These are phyloP conservation scores for Phytophthora ohioensis DNA, from an alignment of 352 stramenopile species.

Conservation along the genomic window DNA sequence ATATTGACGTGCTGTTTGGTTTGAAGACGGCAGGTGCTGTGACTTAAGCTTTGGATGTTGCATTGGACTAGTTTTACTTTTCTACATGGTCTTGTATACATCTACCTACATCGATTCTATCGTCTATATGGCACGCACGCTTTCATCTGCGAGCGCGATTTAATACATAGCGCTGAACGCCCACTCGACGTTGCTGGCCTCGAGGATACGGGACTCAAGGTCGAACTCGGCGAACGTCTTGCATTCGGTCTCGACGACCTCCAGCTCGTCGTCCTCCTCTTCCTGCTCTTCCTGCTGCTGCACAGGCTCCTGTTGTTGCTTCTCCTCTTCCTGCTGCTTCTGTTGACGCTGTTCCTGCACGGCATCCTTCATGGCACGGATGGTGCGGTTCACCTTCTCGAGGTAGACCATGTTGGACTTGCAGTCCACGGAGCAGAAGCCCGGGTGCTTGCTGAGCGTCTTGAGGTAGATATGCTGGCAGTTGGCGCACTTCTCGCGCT, in stretches of 20 bases:
- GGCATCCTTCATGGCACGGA: conserved; percentile 77
- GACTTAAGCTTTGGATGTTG: conserved; percentile 18
- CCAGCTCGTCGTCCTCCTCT: conserved; percentile 19
- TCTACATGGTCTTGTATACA: conserved; percentile 43
- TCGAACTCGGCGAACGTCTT: conserved; percentile 85
- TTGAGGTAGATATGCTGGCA: conserved; percentile 90
- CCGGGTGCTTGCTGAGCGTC: conserved; percentile 74
- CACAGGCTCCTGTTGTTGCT: conserved; percentile 20
- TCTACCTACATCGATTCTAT: conserved; percentile 37
- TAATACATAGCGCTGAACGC: conserved; percentile 85
- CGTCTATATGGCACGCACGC: conserved; percentile 17
- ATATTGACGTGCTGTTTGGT: conserved; percentile 2
- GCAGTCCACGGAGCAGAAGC: conserved; percentile 90
- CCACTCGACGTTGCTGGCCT: conserved; percentile 74
- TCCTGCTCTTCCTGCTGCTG: conserved; percentile 14
- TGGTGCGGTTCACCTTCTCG: conserved; percentile 84
- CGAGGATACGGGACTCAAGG: conserved; percentile 67
- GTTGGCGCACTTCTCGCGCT: conserved; percentile 86
- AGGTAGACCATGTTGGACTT: conserved; percentile 90
- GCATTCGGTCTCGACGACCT: conserved; percentile 26
- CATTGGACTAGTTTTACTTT: conserved; percentile 37
- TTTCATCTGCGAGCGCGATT: conserved; percentile 30
- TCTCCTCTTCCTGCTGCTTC: conserved; percentile 33
- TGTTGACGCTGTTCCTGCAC: conserved; percentile 61
- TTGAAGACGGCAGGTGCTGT: conserved; percentile 8